Conservation (phyloP, 176 grass and related monocot genomes). For the Chrysopogon serrulatus region DNA sequence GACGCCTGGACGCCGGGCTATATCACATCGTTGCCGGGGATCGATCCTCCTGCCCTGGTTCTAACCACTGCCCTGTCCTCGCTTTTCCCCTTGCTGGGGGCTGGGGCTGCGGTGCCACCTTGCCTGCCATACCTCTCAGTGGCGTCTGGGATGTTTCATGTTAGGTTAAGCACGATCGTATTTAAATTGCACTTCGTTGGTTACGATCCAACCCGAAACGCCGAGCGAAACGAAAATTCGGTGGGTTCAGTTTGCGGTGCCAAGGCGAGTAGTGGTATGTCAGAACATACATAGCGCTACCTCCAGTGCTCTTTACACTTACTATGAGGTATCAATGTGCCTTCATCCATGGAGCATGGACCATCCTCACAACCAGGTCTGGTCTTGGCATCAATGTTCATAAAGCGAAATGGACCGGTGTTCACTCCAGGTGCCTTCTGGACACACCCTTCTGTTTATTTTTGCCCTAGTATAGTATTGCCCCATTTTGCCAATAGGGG, state of each 20-base stretch:
- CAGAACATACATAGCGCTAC: background rate
- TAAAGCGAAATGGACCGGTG: background rate
- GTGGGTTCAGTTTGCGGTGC: background rate
- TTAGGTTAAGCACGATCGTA: background rate
- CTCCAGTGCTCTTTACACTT: background rate
- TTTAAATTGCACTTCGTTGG: background rate
- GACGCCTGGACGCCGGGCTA: background rate
- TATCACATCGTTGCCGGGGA: background rate
- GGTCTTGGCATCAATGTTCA: background rate
- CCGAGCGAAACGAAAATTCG: background rate
- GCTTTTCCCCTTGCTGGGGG: background rate
- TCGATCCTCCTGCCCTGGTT: background rate
- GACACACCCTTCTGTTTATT: background rate
- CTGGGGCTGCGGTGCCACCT: background rate
- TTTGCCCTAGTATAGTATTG: background rate
- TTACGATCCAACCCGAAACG: background rate
- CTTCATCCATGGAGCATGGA: background rate
- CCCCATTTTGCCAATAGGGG: background rate
- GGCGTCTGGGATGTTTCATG: background rate
- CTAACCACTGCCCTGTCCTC: background rate
- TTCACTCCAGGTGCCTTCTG: background rate
- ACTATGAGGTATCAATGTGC: background rate
- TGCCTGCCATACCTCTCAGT: too few relatives aligned
- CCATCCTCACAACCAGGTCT: background rate
- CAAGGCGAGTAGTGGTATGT: background rate